Conservation (phyloP, 352 stramenopile genomes). For the Globisporangium recalcitrans region DNA sequence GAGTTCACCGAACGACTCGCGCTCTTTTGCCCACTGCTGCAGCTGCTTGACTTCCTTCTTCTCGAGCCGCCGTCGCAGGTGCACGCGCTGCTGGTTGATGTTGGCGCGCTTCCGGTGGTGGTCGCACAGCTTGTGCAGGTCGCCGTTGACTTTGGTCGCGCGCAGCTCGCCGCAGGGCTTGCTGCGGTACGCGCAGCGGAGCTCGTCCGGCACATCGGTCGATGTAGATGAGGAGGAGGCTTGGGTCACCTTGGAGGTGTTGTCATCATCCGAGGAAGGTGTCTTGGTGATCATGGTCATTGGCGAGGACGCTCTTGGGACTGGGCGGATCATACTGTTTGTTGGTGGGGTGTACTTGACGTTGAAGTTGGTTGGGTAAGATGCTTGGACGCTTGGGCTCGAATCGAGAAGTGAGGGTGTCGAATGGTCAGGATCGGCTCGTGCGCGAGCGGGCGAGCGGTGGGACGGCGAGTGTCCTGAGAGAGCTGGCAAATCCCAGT, state of each 20-base stretch:
- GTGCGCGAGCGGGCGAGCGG: neutral
- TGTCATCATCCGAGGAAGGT: neutral
- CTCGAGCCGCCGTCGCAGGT: slow-evolving; percentile 20
- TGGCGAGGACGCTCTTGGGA: neutral
- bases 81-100: slow-evolving; percentile 35
- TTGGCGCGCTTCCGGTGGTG: slow-evolving; percentile 39
- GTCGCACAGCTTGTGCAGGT: slow-evolving; percentile 38
- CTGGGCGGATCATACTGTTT: neutral
- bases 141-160: slow-evolving; percentile 43
- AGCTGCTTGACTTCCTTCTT: slow-evolving; percentile 14
- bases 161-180: slow-evolving; percentile 30
- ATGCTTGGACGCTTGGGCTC: neutral
- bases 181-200: slow-evolving; percentile 29
- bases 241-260: neutral
- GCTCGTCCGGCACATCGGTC: neutral
- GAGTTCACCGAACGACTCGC: neutral
- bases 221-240: neutral
- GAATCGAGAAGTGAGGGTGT: neutral
- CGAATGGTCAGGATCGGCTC: neutral
- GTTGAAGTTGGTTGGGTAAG: neutral
- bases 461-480: neutral
- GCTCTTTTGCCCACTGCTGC: neutral
- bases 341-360: neutral
- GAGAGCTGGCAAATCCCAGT: neutral
- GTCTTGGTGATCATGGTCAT: neutral